Percentiles rank a stretch among this genome's conserved stretches.
phyloP scores from a whole-genome alignment of 768 basidiomycete genomes.

The Trametes cinnabarina region DNA sequence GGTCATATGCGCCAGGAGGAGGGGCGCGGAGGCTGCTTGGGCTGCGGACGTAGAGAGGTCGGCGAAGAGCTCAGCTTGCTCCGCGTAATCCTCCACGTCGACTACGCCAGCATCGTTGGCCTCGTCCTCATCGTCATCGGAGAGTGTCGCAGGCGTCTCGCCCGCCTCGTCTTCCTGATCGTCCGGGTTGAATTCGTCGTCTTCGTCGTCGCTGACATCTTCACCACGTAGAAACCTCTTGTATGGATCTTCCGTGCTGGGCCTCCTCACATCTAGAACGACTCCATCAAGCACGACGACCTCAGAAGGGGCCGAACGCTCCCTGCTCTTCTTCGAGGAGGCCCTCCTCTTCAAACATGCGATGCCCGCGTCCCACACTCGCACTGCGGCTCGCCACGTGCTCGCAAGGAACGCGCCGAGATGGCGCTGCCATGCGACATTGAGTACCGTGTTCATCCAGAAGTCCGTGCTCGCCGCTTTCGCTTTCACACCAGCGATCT shows the following conservation, averaged over 20 bases:
- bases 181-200: constrained; percentile 36
- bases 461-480: constrained; percentile 36
- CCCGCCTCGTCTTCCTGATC: neutral
- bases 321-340: neutral
- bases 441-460: constrained; percentile 29
- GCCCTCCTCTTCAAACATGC: neutral
- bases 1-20: constrained; percentile 56
- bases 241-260: constrained; percentile 44
- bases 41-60: constrained; percentile 46
- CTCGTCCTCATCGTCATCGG: constrained; percentile 16
- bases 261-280: neutral
- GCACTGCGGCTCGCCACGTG: constrained; percentile 15
- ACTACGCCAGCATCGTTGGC: constrained; percentile 26
- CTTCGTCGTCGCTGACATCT: constrained; percentile 48
- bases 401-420: constrained; percentile 32
- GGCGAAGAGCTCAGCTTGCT: constrained; percentile 49
- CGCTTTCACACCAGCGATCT: constrained; percentile 45
- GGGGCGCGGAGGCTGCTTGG: constrained; percentile 37
- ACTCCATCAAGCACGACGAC: neutral
- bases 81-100: constrained; percentile 36
- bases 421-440: constrained; percentile 42
- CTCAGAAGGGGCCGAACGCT: neutral
- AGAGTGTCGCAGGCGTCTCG: neutral
- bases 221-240: constrained; percentile 62
- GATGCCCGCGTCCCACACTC: constrained; percentile 9